Conservation (phyloP, 257 asterid species). For the Forsythia viridissima region DNA sequence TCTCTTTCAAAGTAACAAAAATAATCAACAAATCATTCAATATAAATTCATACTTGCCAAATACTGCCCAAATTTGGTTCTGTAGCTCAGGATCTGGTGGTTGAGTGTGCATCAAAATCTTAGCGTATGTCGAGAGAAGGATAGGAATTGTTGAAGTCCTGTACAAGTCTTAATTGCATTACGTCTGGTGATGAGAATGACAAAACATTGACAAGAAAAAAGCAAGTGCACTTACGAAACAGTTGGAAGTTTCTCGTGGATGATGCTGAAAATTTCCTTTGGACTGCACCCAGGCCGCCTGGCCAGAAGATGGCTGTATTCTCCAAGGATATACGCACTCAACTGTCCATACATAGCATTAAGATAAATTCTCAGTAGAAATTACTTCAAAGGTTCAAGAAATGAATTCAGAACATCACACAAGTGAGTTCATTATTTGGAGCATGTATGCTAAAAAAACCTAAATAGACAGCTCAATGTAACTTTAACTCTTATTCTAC, state of each 20-base stretch:
- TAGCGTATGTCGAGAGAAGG: conserved; percentile 89
- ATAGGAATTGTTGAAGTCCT: conserved; percentile 88
- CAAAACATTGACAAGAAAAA: conserved; percentile 18
- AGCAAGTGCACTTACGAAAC: conserved; percentile 68
- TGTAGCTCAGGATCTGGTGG: conserved; percentile 86
- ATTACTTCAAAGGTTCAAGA: conserved; percentile 5
- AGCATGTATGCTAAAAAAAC: not conserved
- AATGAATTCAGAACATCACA: conserved; percentile 6
- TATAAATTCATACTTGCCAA: conserved; percentile 56
- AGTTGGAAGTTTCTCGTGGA: conserved; percentile 94
- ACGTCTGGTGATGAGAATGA: conserved; percentile 19
- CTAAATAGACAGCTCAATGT: not conserved
- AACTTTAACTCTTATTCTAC: not conserved
- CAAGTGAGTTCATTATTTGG: not conserved
- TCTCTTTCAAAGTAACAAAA: conserved; percentile 10
- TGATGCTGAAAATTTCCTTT: conserved; percentile 71
- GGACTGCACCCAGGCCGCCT: conserved; percentile 94
- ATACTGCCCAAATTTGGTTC: conserved; percentile 77
- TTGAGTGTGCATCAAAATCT: conserved; percentile 90
- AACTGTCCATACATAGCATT: conserved; percentile 47
- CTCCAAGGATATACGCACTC: conserved; percentile 96
- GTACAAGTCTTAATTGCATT: conserved; percentile 31
- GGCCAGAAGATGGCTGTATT: conserved; percentile 88
- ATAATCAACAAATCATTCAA: conserved; percentile 6
- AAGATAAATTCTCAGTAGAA: not conserved